Percentiles rank a stretch among this genome's conserved stretches.
Evolutionary conservation across 2,329 filamentous ascomycete species (phyloP).

Genomic region (Chaetothyriales sp.): DNA sequence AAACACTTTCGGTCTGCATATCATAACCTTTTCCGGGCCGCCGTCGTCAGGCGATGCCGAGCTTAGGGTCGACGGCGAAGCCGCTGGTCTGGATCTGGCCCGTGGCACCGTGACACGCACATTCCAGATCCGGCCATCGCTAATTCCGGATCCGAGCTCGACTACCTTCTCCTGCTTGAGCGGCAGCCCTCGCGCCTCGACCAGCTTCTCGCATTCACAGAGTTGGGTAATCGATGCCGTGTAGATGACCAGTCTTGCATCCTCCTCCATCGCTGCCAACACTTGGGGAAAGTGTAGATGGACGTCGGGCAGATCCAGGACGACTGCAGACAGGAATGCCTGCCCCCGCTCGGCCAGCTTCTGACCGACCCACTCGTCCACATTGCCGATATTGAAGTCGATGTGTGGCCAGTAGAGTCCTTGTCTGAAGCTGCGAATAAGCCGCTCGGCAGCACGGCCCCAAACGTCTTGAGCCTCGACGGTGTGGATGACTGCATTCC

Average conservation of each 20-base stretch:
- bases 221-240: constrained; percentile 70
- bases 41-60: neutral
- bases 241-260: constrained; percentile 57
- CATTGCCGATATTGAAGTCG: constrained; percentile 58
- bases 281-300: constrained; percentile 37
- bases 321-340: constrained; percentile 55
- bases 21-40: constrained; percentile 27
- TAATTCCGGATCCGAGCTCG: constrained; percentile 33
- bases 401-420: constrained; percentile 58
- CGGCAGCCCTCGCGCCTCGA: constrained; percentile 42
- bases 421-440: constrained; percentile 53
- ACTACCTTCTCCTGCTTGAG: constrained; percentile 34
- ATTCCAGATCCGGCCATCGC: constrained; percentile 35
- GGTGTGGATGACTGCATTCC: constrained; percentile 60
- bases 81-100: neutral
- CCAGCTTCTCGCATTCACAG: constrained; percentile 45
- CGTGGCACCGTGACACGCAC: constrained; percentile 26
- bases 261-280: constrained; percentile 42
- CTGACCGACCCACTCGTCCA: constrained; percentile 48
- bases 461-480: constrained; percentile 53
- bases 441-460: constrained; percentile 49
- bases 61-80: neutral
- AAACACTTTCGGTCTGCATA: constrained; percentile 42
- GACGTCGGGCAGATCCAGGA: constrained; percentile 59
- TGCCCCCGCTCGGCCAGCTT: constrained; percentile 12